Conservation (phyloP, 2,329 filamentous ascomycete genomes). For the Aaosphaeria pasadenensis region DNA sequence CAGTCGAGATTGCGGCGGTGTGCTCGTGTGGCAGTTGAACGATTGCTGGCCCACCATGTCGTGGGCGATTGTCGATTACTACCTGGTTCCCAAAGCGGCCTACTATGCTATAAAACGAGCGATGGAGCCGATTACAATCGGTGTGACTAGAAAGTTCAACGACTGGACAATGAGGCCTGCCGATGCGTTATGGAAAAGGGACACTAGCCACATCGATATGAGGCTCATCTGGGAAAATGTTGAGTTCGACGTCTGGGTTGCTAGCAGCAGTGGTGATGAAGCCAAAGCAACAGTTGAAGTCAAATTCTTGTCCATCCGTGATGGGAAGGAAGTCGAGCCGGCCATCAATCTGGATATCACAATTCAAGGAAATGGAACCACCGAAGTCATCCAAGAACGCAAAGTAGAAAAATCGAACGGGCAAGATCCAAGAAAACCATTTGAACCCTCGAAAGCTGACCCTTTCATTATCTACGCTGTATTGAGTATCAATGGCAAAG, state of each 20-base stretch:
- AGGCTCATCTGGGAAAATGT: slow-evolving; percentile 13
- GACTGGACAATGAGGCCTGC: slow-evolving; percentile 18
- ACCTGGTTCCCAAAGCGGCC: slow-evolving; percentile 15
- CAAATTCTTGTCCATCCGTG: slow-evolving; percentile 12
- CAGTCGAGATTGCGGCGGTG: slow-evolving; percentile 16
- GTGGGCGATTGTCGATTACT: slow-evolving; percentile 22
- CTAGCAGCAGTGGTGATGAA: slow-evolving; percentile 5
- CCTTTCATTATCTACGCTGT: slow-evolving; percentile 15
- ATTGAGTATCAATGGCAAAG: slow-evolving; percentile 6
- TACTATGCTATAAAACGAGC: slow-evolving; percentile 21
- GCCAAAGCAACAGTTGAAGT: slow-evolving; percentile 7
- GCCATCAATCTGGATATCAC: slow-evolving; percentile 2
- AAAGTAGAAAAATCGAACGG: slow-evolving; percentile 3
- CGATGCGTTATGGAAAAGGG: slow-evolving; percentile 25
- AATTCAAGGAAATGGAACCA: slow-evolving; percentile 15
- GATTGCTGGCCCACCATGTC: slow-evolving; percentile 24
- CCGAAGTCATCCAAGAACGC: slow-evolving; percentile 9
- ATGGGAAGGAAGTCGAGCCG: slow-evolving; percentile 7
- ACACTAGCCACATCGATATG: slow-evolving; percentile 27
- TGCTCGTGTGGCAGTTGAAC: slow-evolving; percentile 24
- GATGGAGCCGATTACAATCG: slow-evolving; percentile 13
- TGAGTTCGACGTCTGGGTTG: slow-evolving; percentile 17
- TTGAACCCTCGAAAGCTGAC: slow-evolving; percentile 8
- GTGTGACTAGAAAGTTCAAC: slow-evolving; percentile 14
- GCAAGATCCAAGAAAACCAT: slow-evolving; percentile 8